Conservation (phyloP, 257 asterid species). For the Catharanthus roseus region DNA sequence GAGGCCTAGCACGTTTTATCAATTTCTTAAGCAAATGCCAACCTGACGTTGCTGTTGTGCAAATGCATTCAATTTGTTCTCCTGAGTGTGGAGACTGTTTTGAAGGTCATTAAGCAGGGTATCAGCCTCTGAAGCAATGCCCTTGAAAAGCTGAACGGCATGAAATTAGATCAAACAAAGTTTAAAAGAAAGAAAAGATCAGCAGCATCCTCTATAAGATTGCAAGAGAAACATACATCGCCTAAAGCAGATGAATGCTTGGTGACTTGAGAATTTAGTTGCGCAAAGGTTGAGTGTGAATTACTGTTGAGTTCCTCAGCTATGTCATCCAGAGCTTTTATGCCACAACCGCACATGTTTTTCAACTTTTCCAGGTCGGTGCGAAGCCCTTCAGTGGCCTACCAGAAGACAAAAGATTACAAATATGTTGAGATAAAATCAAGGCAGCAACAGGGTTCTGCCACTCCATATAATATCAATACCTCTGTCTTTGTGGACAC, state of each 20-base stretch:
- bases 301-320: slow-evolving; percentile 76
- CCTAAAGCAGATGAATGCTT: slow-evolving; percentile 73
- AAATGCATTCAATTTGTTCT: slow-evolving; percentile 53
- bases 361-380: slow-evolving; percentile 58
- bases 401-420: slow-evolving; percentile 4
- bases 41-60: slow-evolving; percentile 84
- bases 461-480: slow-evolving; percentile 8
- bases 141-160: slow-evolving; percentile 61
- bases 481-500: slow-evolving; percentile 88
- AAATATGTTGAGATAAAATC: slow-evolving; percentile 7
- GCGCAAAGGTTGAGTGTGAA: slow-evolving; percentile 68
- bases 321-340: slow-evolving; percentile 64
- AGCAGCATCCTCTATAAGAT: slow-evolving; percentile 5
- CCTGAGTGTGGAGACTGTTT: slow-evolving; percentile 73
- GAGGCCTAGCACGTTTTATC: neutral
- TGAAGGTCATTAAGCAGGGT: slow-evolving; percentile 78
- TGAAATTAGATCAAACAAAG: slow-evolving; percentile 22
- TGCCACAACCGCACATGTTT: slow-evolving; percentile 72
- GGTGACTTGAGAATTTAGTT: slow-evolving; percentile 71
- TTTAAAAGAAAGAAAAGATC: neutral
- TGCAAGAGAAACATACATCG: slow-evolving; percentile 51
- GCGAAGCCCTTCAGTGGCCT: slow-evolving; percentile 94
- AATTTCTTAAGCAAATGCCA: slow-evolving; percentile 12
- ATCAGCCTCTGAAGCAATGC: slow-evolving; percentile 82
- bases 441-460: slow-evolving; percentile 14